Evolutionary conservation across 202 grass and related monocot genomes (phyloP).

Genomic region (Zizania palustris): DNA sequence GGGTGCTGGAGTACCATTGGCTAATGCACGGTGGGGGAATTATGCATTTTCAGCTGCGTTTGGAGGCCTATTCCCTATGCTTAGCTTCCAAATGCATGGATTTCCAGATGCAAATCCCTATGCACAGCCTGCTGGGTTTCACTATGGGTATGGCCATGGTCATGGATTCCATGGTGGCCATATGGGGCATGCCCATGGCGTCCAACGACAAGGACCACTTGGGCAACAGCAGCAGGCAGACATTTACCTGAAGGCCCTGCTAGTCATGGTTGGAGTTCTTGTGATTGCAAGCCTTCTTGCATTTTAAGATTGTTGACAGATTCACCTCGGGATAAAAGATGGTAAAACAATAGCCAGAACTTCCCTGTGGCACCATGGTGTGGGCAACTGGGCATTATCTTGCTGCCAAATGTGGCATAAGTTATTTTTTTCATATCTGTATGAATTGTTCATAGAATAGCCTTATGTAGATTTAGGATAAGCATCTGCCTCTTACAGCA

Average conservation of each 20-base stretch:
- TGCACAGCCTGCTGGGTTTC: constrained; percentile 51
- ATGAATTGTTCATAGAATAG: constrained; percentile 40
- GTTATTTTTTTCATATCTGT: constrained; percentile 7
- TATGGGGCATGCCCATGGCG: constrained; percentile 49
- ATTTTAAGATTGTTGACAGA: constrained; percentile 32
- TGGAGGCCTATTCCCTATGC: constrained; percentile 58
- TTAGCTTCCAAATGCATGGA: constrained; percentile 65
- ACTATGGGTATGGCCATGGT: constrained; percentile 57
- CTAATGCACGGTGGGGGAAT: constrained; percentile 56
- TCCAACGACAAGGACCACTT: constrained; percentile 40
- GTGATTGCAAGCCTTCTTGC: constrained; percentile 55
- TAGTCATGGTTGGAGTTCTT: constrained; percentile 46
- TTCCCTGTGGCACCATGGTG: background rate
- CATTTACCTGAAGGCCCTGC: constrained; percentile 51
- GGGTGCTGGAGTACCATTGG: constrained; percentile 49
- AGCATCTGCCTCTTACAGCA: background rate
- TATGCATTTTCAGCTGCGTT: constrained; percentile 60
- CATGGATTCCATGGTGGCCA: constrained; percentile 58
- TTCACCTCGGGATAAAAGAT: background rate
- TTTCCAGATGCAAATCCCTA: constrained; percentile 54
- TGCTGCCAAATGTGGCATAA: constrained; percentile 19
- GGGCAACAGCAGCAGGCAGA: constrained; percentile 61
- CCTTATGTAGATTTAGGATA: constrained; percentile 27
- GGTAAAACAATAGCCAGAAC: background rate
- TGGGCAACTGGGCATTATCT: constrained; percentile 37